Evolutionary conservation across 139 green algal genomes (phyloP).

Genomic region (Volvox reticuliferus): DNA sequence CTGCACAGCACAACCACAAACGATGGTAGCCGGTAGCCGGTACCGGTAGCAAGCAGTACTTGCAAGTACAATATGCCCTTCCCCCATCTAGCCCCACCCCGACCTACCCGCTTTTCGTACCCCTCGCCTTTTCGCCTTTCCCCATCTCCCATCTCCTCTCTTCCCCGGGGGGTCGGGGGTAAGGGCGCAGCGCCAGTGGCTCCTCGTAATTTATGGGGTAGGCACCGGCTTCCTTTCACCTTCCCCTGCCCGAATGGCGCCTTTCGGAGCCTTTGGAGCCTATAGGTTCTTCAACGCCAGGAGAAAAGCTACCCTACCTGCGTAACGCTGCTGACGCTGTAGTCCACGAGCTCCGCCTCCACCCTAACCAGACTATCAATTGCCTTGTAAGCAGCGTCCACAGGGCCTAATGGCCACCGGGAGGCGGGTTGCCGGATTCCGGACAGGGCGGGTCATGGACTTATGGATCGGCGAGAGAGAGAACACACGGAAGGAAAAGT

Average conservation of each 20-base stretch:
- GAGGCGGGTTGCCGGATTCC: not conserved
- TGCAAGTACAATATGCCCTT: too few relatives aligned
- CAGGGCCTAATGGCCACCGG: conserved; percentile 78
- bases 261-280: too few relatives aligned
- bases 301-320: not conserved
- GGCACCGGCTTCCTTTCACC: too few relatives aligned
- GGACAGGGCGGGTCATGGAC: too few relatives aligned
- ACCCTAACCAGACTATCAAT: conserved; percentile 88
- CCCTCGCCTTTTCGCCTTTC: not conserved
- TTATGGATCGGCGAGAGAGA: too few relatives aligned
- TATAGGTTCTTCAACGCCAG: too few relatives aligned
- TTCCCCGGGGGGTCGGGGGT: not conserved
- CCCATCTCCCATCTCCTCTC: not conserved
- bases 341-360: conserved; percentile 85
- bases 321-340: conserved; percentile 92
- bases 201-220: too few relatives aligned
- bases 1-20: conserved; percentile 52
- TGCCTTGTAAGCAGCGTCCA: conserved; percentile 97
- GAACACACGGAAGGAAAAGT: too few relatives aligned
- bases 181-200: too few relatives aligned
- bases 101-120: not conserved
- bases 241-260: too few relatives aligned
- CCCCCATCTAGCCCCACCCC: too few relatives aligned
- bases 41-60: too few relatives aligned
- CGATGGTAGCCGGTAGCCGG: not conserved